phyloP scores from a whole-genome alignment of 1,139 yeast genomes.

The Magnusiomyces paraingens region DNA sequence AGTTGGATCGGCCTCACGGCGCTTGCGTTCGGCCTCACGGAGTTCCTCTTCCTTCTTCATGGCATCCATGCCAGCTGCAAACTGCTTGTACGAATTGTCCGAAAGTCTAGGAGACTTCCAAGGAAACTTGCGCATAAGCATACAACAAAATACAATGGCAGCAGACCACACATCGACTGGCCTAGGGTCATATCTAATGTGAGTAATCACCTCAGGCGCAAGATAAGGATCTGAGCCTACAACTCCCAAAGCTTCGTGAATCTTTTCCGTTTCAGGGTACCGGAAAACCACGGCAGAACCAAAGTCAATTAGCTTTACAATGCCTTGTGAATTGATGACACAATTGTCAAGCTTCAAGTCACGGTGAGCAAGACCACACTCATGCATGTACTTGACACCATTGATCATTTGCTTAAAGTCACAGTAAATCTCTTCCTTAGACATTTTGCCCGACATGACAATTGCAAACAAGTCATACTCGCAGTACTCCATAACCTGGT shows the following conservation, averaged over 20 bases:
- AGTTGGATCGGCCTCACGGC: neutral
- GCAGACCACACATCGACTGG: constrained; percentile 95
- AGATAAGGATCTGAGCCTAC: constrained; percentile 93
- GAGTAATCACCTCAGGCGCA: constrained; percentile 89
- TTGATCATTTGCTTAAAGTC: constrained; percentile 81
- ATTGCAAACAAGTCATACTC: constrained; percentile 90
- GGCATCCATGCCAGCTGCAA: constrained; percentile 37
- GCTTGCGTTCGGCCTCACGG: neutral
- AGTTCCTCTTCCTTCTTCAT: constrained; percentile 3
- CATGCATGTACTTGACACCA: constrained; percentile 79
- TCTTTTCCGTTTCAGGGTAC: constrained; percentile 76
- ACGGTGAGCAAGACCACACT: constrained; percentile 85
- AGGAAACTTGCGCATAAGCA: constrained; percentile 90
- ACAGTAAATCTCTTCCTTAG: constrained; percentile 77
- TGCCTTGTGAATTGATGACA: constrained; percentile 78
- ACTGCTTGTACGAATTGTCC: constrained; percentile 70
- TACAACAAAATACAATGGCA: constrained; percentile 89
- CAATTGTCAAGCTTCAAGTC: constrained; percentile 91
- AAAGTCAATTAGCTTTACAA: constrained; percentile 85
- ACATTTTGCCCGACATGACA: constrained; percentile 93
- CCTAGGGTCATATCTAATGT: constrained; percentile 78
- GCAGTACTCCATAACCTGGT: constrained; percentile 93
- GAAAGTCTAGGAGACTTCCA: constrained; percentile 92
- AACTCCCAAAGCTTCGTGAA: constrained; percentile 80
- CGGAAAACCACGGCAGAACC: constrained; percentile 93